phyloP scores from a whole-genome alignment of 805 yeast species.

The Metschnikowia baotianmanensis region DNA sequence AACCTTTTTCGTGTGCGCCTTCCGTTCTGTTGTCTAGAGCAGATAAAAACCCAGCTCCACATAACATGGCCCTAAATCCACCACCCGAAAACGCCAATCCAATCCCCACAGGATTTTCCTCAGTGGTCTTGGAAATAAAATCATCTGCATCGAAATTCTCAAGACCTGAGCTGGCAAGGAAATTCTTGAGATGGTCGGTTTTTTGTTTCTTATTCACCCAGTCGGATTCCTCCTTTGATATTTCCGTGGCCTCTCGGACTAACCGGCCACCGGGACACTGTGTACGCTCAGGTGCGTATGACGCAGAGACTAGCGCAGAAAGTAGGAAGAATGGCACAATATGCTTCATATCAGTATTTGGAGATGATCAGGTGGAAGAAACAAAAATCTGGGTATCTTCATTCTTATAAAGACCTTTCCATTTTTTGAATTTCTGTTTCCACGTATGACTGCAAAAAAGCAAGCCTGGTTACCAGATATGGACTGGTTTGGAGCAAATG shows the following conservation, averaged over 20 bases:
- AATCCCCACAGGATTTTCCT: slow-evolving; percentile 2
- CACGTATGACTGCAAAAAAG: too few species aligned
- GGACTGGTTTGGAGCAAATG: too few species aligned
- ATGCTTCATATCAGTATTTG: too few species aligned
- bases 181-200: slow-evolving; percentile 1
- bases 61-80: slow-evolving; percentile 13
- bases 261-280: slow-evolving; percentile 9
- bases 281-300: slow-evolving; percentile 6
- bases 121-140: slow-evolving; percentile 4
- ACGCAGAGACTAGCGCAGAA: background rate
- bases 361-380: too few species aligned
- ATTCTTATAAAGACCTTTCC: too few species aligned
- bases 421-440: too few species aligned
- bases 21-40: slow-evolving; percentile 11
- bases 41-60: slow-evolving; percentile 11
- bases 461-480: too few species aligned
- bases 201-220: slow-evolving; percentile 5
- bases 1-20: slow-evolving; percentile 9
- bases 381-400: too few species aligned
- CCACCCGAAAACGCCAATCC: slow-evolving; percentile 15
- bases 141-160: slow-evolving; percentile 8
- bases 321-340: background rate
- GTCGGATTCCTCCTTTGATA: slow-evolving; percentile 4
- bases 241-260: slow-evolving; percentile 8
- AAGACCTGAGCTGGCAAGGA: slow-evolving; percentile 8